Percentiles rank a stretch among this genome's conserved stretches.
These are phyloP conservation scores for Ormosia emarginata DNA, from an alignment of 306 rosid genomes.

Conservation along the genomic window DNA sequence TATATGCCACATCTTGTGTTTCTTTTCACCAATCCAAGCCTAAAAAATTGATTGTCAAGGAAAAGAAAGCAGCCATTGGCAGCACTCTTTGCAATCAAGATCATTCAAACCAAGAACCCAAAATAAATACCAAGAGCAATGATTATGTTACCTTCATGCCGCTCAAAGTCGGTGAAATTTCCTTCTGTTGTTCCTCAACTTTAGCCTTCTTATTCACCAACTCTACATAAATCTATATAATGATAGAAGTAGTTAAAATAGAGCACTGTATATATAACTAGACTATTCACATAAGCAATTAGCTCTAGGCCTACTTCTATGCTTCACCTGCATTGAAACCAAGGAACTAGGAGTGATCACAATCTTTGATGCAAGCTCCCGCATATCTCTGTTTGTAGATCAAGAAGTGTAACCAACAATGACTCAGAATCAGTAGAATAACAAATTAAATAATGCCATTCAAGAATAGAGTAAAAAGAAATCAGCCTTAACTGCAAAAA, in stretches of 20 bases:
- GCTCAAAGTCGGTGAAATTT: conserved; percentile 41
- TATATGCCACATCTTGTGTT: neutral
- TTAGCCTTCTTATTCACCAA: conserved; percentile 44
- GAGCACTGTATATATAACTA: neutral
- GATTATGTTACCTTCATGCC: conserved; percentile 57
- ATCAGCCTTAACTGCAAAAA: conserved; percentile 29
- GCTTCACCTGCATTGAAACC: conserved; percentile 48
- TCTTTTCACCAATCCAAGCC: neutral
- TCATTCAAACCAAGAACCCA: neutral
- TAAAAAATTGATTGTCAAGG: neutral
- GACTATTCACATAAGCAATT: neutral
- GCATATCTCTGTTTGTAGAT: conserved; percentile 36
- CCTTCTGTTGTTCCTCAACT: conserved; percentile 56
- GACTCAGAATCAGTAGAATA: neutral
- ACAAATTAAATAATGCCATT: neutral
- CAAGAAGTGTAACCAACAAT: neutral
- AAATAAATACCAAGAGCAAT: neutral
- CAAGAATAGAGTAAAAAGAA: neutral
- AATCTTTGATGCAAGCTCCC: conserved; percentile 34
- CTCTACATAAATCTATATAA: conserved; percentile 32
- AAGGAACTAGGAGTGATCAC: conserved; percentile 40
- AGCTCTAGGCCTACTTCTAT: neutral
- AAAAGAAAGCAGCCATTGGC: neutral
- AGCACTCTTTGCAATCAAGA: neutral
- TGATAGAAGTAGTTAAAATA: neutral